Conservation (phyloP, 768 basidiomycete species). For the Kwoniella mangroviensis region DNA sequence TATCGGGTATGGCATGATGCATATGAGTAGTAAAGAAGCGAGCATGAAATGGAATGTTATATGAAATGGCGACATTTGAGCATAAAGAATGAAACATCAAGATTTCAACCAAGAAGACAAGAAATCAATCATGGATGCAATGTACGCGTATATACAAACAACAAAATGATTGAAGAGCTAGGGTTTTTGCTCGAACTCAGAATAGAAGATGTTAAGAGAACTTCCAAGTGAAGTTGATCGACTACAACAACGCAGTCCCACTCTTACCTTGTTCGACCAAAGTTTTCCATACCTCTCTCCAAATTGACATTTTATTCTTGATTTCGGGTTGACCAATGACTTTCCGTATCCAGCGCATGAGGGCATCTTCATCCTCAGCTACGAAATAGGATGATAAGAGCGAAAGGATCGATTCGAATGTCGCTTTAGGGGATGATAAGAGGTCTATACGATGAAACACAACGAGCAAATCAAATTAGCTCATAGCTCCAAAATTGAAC, state of each 20-base stretch:
- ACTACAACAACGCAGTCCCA: conserved; percentile 53
- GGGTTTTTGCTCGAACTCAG: no score
- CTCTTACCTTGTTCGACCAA: conserved; percentile 58
- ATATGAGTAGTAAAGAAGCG: background rate
- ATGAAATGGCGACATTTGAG: background rate
- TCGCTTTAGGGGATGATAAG: conserved; percentile 74
- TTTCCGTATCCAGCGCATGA: conserved; percentile 79
- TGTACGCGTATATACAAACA: background rate
- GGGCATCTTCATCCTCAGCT: conserved; percentile 81
- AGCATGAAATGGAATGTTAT: background rate
- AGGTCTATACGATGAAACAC: conserved; percentile 65
- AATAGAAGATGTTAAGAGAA: no score
- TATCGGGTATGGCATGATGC: background rate
- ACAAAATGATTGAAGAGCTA: background rate
- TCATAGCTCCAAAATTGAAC: background rate
- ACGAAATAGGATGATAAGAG: conserved; percentile 93
- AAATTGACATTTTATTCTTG: conserved; percentile 69
- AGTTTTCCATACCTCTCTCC: conserved; percentile 79
- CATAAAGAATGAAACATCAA: no score
- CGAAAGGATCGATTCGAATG: conserved; percentile 89
- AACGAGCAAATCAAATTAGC: background rate
- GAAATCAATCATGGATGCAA: no score
- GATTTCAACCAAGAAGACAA: no score
- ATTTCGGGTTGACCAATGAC: conserved; percentile 69
- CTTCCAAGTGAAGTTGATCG: background rate